phyloP scores from a whole-genome alignment of 148 eudicot genomes.

The Fagopyrum tataricum region DNA sequence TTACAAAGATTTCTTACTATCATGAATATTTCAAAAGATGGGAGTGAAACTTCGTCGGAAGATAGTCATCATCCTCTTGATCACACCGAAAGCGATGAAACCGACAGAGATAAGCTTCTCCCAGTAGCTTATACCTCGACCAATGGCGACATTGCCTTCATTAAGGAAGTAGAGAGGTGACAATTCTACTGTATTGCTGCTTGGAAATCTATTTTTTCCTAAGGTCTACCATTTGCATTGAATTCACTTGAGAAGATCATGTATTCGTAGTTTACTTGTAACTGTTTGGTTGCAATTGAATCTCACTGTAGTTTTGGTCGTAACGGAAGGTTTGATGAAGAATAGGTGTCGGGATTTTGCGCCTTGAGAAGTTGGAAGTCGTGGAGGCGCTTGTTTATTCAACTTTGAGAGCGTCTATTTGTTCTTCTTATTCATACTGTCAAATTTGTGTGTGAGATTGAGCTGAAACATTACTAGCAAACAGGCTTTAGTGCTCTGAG shows the following conservation, averaged over 20 bases:
- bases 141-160: constrained; percentile 44
- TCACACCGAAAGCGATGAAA: constrained; percentile 39
- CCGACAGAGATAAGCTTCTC: constrained; percentile 43
- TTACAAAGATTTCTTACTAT: not conserved
- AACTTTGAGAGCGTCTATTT: constrained; percentile 1
- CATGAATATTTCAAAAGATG: constrained; percentile 32
- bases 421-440: not conserved
- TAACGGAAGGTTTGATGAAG: constrained; percentile 4
- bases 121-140: constrained; percentile 28
- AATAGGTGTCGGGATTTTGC: not conserved
- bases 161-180: constrained; percentile 47
- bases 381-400: not conserved
- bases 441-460: not conserved
- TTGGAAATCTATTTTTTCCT: not conserved
- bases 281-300: constrained; percentile 1
- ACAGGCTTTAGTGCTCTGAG: too few species aligned
- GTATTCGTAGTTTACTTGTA: not conserved
- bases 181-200: not conserved
- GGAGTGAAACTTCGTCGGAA: constrained; percentile 31
- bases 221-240: not conserved
- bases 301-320: not conserved
- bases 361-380: constrained; percentile 3
- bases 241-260: not conserved
- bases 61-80: constrained; percentile 25
- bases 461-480: too few species aligned